Conservation (phyloP, 176 grass and related monocot species). For the Avena sativa region DNA sequence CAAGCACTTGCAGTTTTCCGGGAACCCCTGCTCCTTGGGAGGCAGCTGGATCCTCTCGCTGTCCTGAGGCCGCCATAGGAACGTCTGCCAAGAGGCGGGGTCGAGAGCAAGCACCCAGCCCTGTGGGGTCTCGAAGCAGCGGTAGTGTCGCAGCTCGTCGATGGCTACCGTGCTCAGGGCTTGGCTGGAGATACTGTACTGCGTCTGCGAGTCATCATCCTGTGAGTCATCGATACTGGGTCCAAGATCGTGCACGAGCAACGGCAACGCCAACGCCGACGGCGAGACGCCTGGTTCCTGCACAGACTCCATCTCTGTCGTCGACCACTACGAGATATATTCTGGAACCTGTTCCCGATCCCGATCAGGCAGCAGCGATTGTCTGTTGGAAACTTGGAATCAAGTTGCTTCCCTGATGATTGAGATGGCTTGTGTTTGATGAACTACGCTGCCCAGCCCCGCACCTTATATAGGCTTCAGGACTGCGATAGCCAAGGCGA, state of each 20-base stretch:
- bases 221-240: background rate
- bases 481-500: no score
- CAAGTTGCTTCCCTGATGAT: no score
- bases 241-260: slow-evolving; percentile 5
- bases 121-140: background rate
- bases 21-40: background rate
- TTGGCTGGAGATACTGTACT: background rate
- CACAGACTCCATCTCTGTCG: background rate
- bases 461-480: no score
- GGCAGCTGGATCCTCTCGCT: background rate
- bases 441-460: no score
- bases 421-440: no score
- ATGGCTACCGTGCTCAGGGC: background rate
- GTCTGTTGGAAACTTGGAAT: no score
- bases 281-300: background rate
- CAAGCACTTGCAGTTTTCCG: background rate
- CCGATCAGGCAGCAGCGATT: no score
- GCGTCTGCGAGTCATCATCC: background rate
- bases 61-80: background rate
- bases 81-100: background rate
- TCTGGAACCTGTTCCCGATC: no score
- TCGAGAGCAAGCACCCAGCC: background rate
- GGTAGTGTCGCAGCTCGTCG: background rate
- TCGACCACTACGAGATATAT: background rate
- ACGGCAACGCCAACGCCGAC: background rate